A percentile compares a stretch with the other conserved stretches of the same genome.
Conservation (phyloP, 2,329 filamentous ascomycete genomes). For the Fusarium clavum region DNA sequence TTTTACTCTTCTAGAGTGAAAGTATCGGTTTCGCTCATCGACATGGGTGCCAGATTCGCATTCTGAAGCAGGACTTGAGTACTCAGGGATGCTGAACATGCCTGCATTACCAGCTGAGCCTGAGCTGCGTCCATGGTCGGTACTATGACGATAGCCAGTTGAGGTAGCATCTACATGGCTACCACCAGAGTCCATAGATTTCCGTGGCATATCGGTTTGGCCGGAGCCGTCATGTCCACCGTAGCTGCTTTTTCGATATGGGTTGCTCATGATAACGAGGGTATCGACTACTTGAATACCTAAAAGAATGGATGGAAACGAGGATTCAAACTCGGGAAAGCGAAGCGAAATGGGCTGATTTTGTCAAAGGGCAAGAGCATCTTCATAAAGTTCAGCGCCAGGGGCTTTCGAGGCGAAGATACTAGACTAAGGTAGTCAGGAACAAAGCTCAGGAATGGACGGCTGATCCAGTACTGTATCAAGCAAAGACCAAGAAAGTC, state of each 20-base stretch:
- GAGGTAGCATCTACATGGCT: conserved; percentile 16
- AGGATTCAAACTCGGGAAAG: neutral
- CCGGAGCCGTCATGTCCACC: conserved; percentile 13
- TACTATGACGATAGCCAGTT: conserved; percentile 29
- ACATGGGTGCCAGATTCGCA: conserved; percentile 56
- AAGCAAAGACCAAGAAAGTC: neutral
- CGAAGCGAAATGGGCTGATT: conserved; percentile 3
- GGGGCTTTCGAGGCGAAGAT: neutral
- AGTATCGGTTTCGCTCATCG: conserved; percentile 66
- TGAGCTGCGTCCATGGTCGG: conserved; percentile 15
- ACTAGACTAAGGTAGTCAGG: conserved; percentile 8
- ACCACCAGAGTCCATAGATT: conserved; percentile 23
- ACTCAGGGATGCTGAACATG: conserved; percentile 40
- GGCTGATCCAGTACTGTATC: neutral
- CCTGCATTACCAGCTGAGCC: conserved; percentile 30
- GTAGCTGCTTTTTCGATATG: conserved; percentile 27
- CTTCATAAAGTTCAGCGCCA: conserved; percentile 24
- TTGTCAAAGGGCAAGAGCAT: conserved; percentile 4
- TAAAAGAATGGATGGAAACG: neutral
- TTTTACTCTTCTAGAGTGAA: conserved; percentile 77
- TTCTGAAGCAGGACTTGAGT: conserved; percentile 48
- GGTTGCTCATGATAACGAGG: conserved; percentile 19
- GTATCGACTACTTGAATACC: neutral
- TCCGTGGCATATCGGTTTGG: conserved; percentile 23
- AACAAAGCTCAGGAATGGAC: conserved; percentile 21